phyloP scores from a whole-genome alignment of 306 rosid genomes.

The Pueraria montana region DNA sequence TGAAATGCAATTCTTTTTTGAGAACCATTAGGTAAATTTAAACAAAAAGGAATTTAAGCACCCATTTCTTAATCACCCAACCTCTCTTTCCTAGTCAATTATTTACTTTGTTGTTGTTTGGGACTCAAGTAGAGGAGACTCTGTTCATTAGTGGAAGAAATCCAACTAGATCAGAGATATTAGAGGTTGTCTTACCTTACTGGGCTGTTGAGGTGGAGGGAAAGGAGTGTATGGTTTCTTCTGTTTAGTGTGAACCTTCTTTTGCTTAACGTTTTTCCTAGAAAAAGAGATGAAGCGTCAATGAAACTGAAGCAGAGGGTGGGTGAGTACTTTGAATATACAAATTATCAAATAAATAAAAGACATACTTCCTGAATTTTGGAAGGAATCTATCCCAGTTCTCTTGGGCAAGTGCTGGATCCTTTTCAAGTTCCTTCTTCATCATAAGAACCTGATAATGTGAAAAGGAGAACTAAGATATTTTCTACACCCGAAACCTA shows the following conservation, averaged over 20 bases:
- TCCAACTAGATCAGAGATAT: conserved; percentile 14
- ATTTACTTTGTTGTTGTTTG: not conserved
- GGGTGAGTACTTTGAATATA: not conserved
- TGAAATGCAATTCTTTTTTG: not conserved
- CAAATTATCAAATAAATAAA: conserved; percentile 32
- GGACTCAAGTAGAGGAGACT: not conserved
- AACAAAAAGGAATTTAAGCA: not conserved
- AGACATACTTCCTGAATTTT: conserved; percentile 80
- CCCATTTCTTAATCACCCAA: not conserved
- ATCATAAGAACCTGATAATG: conserved; percentile 79
- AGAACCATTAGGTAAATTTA: conserved; percentile 3
- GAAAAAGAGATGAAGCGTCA: conserved; percentile 36
- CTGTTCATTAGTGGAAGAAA: conserved; percentile 29
- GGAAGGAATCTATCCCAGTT: conserved; percentile 99
- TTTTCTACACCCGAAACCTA: not conserved
- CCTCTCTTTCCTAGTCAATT: not conserved
- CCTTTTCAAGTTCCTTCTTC: conserved; percentile 92
- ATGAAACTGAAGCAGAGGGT: conserved; percentile 30
- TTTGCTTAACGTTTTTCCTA: conserved; percentile 90
- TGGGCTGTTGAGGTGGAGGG: conserved; percentile 94
- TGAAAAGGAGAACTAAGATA: conserved; percentile 24
- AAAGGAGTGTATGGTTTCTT: conserved; percentile 88
- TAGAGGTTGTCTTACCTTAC: conserved; percentile 70
- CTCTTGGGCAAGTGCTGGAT: conserved; percentile 87
- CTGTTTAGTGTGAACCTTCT: conserved; percentile 74